phyloP scores from a whole-genome alignment of 2,329 filamentous ascomycete genomes.

The Colletotrichum chlorophyti region DNA sequence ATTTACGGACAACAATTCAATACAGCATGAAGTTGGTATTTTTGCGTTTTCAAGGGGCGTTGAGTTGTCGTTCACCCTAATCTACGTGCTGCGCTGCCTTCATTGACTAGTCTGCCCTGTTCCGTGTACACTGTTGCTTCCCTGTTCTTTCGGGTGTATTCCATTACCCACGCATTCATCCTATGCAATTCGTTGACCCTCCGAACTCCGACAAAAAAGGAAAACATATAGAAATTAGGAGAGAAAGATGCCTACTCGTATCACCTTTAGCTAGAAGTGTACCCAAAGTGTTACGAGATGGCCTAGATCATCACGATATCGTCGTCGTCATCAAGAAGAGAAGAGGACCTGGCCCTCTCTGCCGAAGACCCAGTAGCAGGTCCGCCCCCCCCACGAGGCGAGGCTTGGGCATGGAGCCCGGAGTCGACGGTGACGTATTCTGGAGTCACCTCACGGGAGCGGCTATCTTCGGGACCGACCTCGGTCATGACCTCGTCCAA shows the following conservation, averaged over 20 bases:
- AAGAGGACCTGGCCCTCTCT: neutral
- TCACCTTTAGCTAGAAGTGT: too few relatives aligned
- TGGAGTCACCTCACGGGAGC: slow-evolving; percentile 4
- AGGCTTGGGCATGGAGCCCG: neutral
- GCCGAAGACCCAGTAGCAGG: neutral
- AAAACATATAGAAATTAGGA: neutral
- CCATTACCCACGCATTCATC: neutral
- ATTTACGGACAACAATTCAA: neutral
- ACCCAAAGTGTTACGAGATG: neutral
- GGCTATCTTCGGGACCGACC: slow-evolving; percentile 16
- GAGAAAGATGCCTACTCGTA: too few relatives aligned
- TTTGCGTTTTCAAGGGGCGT: too few relatives aligned
- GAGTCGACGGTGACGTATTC: neutral
- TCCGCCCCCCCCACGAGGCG: neutral
- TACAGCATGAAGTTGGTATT: too few relatives aligned
- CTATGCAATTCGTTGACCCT: neutral
- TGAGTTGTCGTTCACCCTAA: neutral
- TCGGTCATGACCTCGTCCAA: slow-evolving; percentile 20
- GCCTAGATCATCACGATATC: slow-evolving; percentile 25
- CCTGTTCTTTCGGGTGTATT: neutral
- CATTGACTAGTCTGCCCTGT: neutral
- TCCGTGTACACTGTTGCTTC: neutral
- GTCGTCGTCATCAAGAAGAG: slow-evolving; percentile 22
- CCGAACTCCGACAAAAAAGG: neutral
- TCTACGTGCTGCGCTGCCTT: neutral